Evolutionary conservation across 164 flowering plant genomes (phyloP), one percentile per base, ranked within the genome.

Genomic region (Vitis rotundifolia): DNA sequence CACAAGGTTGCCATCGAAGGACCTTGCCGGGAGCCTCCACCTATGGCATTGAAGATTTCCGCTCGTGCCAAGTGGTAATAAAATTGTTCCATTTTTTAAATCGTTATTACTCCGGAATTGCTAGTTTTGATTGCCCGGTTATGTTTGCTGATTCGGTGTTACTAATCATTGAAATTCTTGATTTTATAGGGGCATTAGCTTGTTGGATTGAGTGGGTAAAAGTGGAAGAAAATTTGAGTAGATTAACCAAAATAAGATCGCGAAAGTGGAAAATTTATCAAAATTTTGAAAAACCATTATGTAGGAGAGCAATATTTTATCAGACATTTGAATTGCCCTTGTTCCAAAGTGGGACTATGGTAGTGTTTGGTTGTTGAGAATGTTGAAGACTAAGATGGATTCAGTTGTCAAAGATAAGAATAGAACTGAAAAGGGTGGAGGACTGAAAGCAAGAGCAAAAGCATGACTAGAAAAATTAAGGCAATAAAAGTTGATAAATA

Each of bases 21-120:
- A 54, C 86, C 88, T 64, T 88, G 93, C 72, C 77, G 71, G 63
- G 83, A 81, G 66, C 74, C 85, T 10, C 86, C 79, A 53, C 93
- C 93, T 0, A 75, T 86, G 81, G 84, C 89, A 5, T 72, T 90
- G n/a, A 90, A 80, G 82, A 51, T 85, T 22, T 75, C 86, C 37
- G 86, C 93, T 44, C 90, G 91, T 18, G 85, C 91, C 9, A 90
- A 90, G 71, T 90, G 96, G 96, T 90, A 88, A 60, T 29, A n/a
- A 31, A 9, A n/a, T 49, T 59, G 70, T 66, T 60, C 73, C 18
- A 26, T 16, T 12, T 13, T 15, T 15, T 53, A 2, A 1, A 54
- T 47, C 50, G 26, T 51, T 29, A 15, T 61, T 6, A 12, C 7
- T 53, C 28, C 0, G 8, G 49, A 31, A 51, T 51, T 64, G 11